Conservation (phyloP, 1,284 basidiomycete species). For the Anthracocystis walkeri region DNA sequence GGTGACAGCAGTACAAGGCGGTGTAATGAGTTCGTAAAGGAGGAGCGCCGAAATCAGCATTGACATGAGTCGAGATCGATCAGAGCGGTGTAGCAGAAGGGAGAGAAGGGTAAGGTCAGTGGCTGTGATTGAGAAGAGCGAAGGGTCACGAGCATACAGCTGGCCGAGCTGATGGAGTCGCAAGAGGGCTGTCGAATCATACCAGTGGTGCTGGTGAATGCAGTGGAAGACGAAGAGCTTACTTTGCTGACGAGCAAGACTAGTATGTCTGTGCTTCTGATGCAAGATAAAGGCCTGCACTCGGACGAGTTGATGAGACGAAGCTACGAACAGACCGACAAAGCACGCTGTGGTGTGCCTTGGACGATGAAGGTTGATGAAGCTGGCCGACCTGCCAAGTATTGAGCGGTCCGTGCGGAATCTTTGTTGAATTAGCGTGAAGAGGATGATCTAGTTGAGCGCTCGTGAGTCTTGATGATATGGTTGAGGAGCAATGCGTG, state of each 20-base stretch:
- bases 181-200: background rate
- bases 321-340: background rate
- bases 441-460: background rate
- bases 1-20: background rate
- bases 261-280: background rate
- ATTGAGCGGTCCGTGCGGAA: background rate
- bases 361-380: background rate
- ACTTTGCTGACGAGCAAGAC: background rate
- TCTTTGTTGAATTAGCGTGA: background rate
- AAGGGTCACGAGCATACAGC: background rate
- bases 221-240: background rate
- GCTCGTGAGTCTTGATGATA: constrained; percentile 1
- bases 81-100: background rate
- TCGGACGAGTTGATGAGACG: background rate
- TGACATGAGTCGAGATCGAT: background rate
- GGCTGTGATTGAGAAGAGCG: background rate
- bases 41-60: background rate
- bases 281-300: background rate
- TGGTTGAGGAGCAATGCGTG: background rate
- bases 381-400: background rate
- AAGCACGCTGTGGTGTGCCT: background rate
- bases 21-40: background rate
- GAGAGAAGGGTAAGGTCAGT: background rate
- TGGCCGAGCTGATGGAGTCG: background rate
- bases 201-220: constrained; percentile 3